A percentile compares a stretch with the other conserved stretches of the same genome.
Evolutionary conservation across 1,139 yeast genomes (phyloP).

Genomic region (Hansenula lynferdii): DNA sequence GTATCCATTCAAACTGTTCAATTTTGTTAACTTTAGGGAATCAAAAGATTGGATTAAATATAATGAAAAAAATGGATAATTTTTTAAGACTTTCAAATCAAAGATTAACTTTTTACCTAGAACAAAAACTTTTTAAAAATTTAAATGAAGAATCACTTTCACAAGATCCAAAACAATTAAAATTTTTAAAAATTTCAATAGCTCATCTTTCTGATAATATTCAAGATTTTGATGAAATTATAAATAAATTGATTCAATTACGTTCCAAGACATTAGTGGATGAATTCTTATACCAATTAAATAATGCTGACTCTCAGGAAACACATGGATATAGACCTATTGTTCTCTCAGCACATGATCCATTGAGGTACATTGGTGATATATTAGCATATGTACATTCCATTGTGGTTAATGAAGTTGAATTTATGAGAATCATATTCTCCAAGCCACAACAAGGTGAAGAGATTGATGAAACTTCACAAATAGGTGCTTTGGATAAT

Average conservation of each 20-base stretch:
- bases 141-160: slow-evolving; percentile 8
- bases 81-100: slow-evolving; percentile 28
- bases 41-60: slow-evolving; percentile 64
- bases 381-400: slow-evolving; percentile 86
- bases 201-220: slow-evolving; percentile 30
- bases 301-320: slow-evolving; percentile 21
- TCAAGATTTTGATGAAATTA: slow-evolving; percentile 43
- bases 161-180: slow-evolving; percentile 23
- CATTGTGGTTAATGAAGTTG: slow-evolving; percentile 84
- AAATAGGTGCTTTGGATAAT: no score
- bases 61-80: slow-evolving; percentile 58
- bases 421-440: slow-evolving; percentile 57
- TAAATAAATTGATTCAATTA: slow-evolving; percentile 52
- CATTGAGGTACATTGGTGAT: slow-evolving; percentile 80
- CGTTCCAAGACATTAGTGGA: slow-evolving; percentile 53
- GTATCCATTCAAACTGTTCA: slow-evolving; percentile 63
- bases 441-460: slow-evolving; percentile 9
- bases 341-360: slow-evolving; percentile 70
- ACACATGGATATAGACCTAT: slow-evolving; percentile 44
- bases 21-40: slow-evolving; percentile 64
- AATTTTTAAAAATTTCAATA: slow-evolving; percentile 33
- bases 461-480: no score
- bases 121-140: slow-evolving; percentile 24
- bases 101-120: slow-evolving; percentile 28
- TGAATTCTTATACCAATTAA: slow-evolving; percentile 52